Percentiles rank a stretch among this genome's conserved stretches.
Evolutionary conservation across 129 eudicot species (phyloP).

Genomic region (Artemisia tridentata): DNA sequence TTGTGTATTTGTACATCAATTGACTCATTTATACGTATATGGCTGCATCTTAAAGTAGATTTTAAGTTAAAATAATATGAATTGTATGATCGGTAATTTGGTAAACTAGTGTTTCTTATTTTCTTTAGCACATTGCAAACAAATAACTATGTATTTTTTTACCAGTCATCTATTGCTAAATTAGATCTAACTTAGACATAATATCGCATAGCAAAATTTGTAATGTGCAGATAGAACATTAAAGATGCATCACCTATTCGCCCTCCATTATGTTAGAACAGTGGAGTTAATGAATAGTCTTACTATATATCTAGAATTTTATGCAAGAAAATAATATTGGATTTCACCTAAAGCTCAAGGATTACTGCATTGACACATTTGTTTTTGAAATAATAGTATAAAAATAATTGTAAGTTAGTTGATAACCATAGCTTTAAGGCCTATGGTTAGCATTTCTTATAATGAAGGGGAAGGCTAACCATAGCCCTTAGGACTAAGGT

Average conservation of each 20-base stretch:
- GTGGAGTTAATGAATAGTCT: slow-evolving; percentile 14
- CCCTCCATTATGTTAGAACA: not conserved
- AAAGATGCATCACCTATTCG: slow-evolving; percentile 12
- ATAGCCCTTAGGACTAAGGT: too few species aligned
- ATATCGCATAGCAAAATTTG: too few species aligned
- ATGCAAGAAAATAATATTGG: slow-evolving; percentile 3
- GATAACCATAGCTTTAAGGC: too few species aligned
- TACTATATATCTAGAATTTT: slow-evolving; percentile 9
- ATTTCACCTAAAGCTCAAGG: slow-evolving; percentile 9
- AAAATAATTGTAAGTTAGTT: too few species aligned
- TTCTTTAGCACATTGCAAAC: slow-evolving; percentile 1
- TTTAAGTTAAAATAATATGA: too few species aligned
- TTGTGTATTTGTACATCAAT: too few species aligned
- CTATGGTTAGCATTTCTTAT: too few species aligned
- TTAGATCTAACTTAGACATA: not conserved
- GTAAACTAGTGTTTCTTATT: not conserved
- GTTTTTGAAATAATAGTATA: too few species aligned
- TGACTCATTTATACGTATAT: too few species aligned
- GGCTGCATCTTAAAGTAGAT: too few species aligned
- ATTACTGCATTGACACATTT: slow-evolving; percentile 9
- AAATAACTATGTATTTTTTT: not conserved
- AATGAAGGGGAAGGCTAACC: too few species aligned
- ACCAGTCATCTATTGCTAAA: slow-evolving; percentile 7
- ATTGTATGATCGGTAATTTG: too few species aligned
- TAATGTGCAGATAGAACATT: not conserved